These are phyloP conservation scores for Patellifolia procumbens DNA, from an alignment of 179 eudicot species.

Conservation along the genomic window DNA sequence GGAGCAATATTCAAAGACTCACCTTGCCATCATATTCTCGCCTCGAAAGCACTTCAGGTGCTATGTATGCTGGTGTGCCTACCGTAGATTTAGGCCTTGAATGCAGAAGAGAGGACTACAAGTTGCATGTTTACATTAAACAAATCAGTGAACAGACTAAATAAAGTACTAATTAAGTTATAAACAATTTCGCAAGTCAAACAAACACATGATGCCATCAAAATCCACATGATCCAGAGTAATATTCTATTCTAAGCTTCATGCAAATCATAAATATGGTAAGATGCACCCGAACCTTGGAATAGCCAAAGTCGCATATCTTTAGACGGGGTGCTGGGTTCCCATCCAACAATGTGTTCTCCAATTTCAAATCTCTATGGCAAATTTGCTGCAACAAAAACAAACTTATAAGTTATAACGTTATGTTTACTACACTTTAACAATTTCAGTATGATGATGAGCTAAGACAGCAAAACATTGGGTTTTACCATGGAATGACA, in stretches of 20 bases:
- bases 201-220: conserved; percentile 15
- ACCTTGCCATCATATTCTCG: conserved; percentile 56
- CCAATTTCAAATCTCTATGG: conserved; percentile 48
- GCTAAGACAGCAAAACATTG: background rate
- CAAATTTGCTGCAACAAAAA: conserved; percentile 41
- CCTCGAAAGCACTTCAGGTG: conserved; percentile 50
- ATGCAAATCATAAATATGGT: background rate
- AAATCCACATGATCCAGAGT: conserved; percentile 18
- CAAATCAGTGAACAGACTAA: conserved; percentile 22
- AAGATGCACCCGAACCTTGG: conserved; percentile 37
- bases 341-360: conserved; percentile 50
- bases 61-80: conserved; percentile 53
- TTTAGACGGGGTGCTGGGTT: conserved; percentile 53
- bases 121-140: conserved; percentile 17
- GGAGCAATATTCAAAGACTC: conserved; percentile 3
- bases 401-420: no score
- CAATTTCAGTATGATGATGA: background rate
- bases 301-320: conserved; percentile 56
- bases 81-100: conserved; percentile 54
- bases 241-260: conserved; percentile 1
- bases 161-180: background rate
- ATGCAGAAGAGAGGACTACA: conserved; percentile 50
- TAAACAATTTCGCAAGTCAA: conserved; percentile 10
- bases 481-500: conserved; percentile 50
- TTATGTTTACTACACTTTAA: background rate